phyloP scores from a whole-genome alignment of 352 stramenopile species.

The Phytophthora foliorum region DNA sequence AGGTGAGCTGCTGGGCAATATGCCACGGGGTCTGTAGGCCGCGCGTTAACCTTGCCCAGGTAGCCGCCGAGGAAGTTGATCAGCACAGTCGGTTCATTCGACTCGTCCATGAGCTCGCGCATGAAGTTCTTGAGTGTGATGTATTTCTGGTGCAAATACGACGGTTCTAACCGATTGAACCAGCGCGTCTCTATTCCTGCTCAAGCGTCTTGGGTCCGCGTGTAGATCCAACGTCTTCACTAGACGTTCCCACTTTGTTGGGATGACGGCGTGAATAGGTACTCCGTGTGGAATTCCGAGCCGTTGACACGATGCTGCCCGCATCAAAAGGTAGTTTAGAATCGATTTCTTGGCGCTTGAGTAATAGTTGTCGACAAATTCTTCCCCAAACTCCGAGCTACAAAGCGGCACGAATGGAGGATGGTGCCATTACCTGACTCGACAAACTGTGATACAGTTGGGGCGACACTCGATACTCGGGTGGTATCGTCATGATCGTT shows the following conservation, averaged over 20 bases:
- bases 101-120: constrained; percentile 92
- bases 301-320: constrained; percentile 45
- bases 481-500: no score
- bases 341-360: constrained; percentile 79
- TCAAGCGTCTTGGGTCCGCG: constrained; percentile 77
- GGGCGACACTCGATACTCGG: no score
- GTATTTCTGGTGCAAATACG: constrained; percentile 89
- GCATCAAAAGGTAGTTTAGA: constrained; percentile 77
- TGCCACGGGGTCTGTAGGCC: constrained; percentile 68
- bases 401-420: no score
- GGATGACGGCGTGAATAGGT: constrained; percentile 51
- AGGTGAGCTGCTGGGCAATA: constrained; percentile 78
- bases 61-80: constrained; percentile 88
- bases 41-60: constrained; percentile 81
- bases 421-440: no score
- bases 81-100: constrained; percentile 70
- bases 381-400: no score
- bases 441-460: no score
- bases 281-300: constrained; percentile 62
- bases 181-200: constrained; percentile 83
- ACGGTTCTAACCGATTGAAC: constrained; percentile 91
- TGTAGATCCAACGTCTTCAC: constrained; percentile 82
- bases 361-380: constrained; percentile 73
- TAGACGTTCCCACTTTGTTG: constrained; percentile 76
- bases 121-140: constrained; percentile 91